Evolutionary conservation across 2,329 filamentous ascomycete genomes (phyloP).

Genomic region (Talaromyces albobiverticillius): DNA sequence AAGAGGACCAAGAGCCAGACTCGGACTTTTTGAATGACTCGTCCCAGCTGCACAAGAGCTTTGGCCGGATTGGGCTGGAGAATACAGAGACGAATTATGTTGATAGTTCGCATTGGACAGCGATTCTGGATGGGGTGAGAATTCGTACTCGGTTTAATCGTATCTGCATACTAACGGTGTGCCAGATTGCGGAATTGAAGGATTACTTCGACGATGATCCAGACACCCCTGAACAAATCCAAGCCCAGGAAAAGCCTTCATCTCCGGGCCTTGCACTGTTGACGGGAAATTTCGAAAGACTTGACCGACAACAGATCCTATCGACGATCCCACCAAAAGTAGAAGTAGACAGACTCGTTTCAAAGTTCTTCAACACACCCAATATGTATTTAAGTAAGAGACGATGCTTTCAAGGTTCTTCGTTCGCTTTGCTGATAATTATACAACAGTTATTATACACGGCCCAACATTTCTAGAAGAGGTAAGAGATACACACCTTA

Average conservation of each 20-base stretch:
- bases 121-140: slow-evolving; percentile 8
- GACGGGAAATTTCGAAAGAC: slow-evolving; percentile 3
- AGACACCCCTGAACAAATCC: background rate
- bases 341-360: slow-evolving; percentile 11
- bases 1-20: background rate
- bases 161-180: background rate
- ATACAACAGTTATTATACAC: slow-evolving; percentile 3
- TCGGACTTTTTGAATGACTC: background rate
- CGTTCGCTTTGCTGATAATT: background rate
- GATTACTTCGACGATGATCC: slow-evolving; percentile 8
- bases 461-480: slow-evolving; percentile 12
- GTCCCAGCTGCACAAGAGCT: slow-evolving; percentile 2
- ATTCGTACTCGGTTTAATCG: background rate
- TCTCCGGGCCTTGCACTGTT: slow-evolving; percentile 2
- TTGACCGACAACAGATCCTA: slow-evolving; percentile 8
- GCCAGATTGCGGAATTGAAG: slow-evolving; percentile 15
- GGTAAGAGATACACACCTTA: background rate
- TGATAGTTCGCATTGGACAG: slow-evolving; percentile 14
- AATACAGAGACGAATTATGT: slow-evolving; percentile 13
- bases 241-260: background rate
- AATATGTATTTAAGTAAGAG: slow-evolving; percentile 9
- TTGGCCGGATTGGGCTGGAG: slow-evolving; percentile 11
- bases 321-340: slow-evolving; percentile 6
- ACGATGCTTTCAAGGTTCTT: background rate
- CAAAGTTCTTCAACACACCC: slow-evolving; percentile 6